Percentiles rank a stretch among this genome's conserved stretches.
Evolutionary conservation across 1,284 basidiomycete species (phyloP).

Genomic region (Ceratobasidium papillatum): DNA sequence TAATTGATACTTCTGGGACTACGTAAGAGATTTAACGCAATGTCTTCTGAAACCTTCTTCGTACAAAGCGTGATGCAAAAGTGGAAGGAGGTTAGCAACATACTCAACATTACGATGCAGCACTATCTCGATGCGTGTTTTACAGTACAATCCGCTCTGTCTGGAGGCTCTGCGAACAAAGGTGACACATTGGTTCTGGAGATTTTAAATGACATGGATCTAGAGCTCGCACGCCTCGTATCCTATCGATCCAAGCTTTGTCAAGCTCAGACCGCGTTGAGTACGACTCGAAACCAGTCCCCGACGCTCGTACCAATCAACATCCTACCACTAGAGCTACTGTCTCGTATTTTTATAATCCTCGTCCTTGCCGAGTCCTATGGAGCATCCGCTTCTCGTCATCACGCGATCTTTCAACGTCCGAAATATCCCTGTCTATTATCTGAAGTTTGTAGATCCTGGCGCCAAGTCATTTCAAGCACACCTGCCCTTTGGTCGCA

Average conservation of each 20-base stretch:
- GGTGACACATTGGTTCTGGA: not conserved
- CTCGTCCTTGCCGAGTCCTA: not conserved
- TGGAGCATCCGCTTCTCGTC: not conserved
- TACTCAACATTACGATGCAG: not conserved
- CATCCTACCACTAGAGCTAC: slow-evolving; percentile 7
- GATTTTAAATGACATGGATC: not conserved
- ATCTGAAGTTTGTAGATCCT: not conserved
- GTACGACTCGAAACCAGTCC: not conserved
- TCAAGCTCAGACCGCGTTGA: not conserved
- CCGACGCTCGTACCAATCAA: not conserved
- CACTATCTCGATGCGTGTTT: not conserved
- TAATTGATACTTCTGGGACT: not conserved
- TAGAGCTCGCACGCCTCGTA: not conserved
- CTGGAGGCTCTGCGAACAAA: not conserved
- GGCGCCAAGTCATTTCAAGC: not conserved
- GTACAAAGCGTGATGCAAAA: not conserved
- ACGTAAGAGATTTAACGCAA: too few relatives aligned
- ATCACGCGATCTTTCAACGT: not conserved
- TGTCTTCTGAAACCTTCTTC: too few relatives aligned
- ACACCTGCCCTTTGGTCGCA: slow-evolving; percentile 2
- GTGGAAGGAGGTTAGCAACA: not conserved
- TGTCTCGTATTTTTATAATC: slow-evolving; percentile 12
- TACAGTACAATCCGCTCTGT: not conserved
- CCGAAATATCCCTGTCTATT: not conserved
- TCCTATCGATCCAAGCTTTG: not conserved